Conservation (phyloP, 768 basidiomycete genomes). For the Panaeolus cyanescens region DNA sequence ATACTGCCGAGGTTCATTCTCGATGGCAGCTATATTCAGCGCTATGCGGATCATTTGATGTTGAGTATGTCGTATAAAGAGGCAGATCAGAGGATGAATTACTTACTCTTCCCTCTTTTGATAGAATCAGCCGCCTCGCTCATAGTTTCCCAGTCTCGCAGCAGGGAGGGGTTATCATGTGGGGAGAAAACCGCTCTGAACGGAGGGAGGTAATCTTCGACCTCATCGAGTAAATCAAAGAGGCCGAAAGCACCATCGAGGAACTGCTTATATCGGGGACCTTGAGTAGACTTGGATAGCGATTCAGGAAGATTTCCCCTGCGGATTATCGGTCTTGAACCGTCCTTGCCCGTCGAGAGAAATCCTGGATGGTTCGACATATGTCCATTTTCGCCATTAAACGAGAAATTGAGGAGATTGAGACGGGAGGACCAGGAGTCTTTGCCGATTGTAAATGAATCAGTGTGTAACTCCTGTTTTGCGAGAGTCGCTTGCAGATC, state of each 20-base stretch:
- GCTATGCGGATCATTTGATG: no score
- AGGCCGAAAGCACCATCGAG: slow-evolving; percentile 29
- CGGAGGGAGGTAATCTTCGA: slow-evolving; percentile 42
- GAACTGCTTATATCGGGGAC: slow-evolving; percentile 3
- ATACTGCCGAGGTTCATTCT: not conserved
- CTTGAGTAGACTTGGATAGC: not conserved
- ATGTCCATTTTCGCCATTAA: not conserved
- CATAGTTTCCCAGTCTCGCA: slow-evolving; percentile 36
- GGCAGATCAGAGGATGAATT: no score
- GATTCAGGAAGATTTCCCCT: not conserved
- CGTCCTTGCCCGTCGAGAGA: not conserved
- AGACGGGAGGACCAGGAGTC: slow-evolving; percentile 13
- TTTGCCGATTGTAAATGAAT: slow-evolving; percentile 44
- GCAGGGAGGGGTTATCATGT: slow-evolving; percentile 46
- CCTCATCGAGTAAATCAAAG: slow-evolving; percentile 39
- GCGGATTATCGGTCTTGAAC: no score
- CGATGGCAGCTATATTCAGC: not conserved
- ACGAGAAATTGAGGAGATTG: not conserved
- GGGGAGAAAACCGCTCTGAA: slow-evolving; percentile 54
- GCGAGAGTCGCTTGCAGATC: slow-evolving; percentile 35
- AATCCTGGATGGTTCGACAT: not conserved
- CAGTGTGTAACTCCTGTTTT: slow-evolving; percentile 36
- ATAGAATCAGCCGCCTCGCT: slow-evolving; percentile 36
- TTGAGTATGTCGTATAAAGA: no score
- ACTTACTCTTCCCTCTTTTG: slow-evolving; percentile 34